Evolutionary conservation across 164 flowering plant genomes (phyloP), one percentile per base, ranked within the genome.

Genomic region (Tetracentron sinense): DNA sequence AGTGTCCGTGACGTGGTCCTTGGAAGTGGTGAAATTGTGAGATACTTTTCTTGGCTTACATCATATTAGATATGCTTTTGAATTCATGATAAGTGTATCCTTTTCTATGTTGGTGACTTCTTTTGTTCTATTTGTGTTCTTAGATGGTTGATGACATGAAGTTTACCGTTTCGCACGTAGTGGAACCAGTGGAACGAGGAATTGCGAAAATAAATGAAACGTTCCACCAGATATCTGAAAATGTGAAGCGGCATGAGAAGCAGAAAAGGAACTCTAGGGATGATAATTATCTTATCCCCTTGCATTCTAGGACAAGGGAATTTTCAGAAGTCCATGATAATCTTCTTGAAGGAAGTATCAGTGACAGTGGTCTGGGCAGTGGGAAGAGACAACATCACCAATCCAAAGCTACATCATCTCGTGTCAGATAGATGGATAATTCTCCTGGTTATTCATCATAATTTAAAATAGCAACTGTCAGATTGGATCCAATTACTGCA

Each of bases 81-180:
- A 22, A 35, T 21, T 61, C 52, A 31, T 33, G 25, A 4, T 33
- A 10, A 55, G 25, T 33, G 21, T 7, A 16, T 30, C 25, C 22
- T 42, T 52, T 28, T 35, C 50, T 25, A 1, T 54, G 25, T 63
- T 44, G 31, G 19, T 33, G 14, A 15, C 42, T 11, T 47, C 47
- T 54, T 29, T 14, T 16, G 29, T 54, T 5, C 33, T 49, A 27
- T 27, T 58, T 6, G 15, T 69, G 21, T 46, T 71, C 16, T 33
- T 71, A 94, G 99, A 82, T 94, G 75, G 96, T 85, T 14, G 96
- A 88, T 70, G 99, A 94, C 82, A 86, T 94, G 90, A 91, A 83
- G 80, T 94, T 75, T 69, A 91, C 99, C 15, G 97, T 94, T 42
- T 86, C 97, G 4, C 99, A 94, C 59, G 99, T 91, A 51, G 97